Base-by-base conservation (phyloP, 1,284 basidiomycete species). In the Gymnopus androsaceus region DNA sequence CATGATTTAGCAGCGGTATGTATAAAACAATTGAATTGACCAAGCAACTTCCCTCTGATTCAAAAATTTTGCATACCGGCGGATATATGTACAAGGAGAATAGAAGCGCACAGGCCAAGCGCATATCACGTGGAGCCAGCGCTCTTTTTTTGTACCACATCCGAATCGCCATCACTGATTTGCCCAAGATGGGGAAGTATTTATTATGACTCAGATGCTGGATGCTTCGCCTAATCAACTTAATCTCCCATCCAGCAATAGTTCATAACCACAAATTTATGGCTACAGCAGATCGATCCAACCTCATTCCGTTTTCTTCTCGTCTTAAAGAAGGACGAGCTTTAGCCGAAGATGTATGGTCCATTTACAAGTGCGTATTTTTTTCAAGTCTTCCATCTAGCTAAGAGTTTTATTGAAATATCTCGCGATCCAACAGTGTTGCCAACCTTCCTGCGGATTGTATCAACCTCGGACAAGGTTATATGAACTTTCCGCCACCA, bases 401-500 rank as follows among this genome's bases (percentile, higher is more conserved):
- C 21, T 60, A n/a, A n/a, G 51, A 55, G 34, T 23, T 38, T 19
- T 40, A 57, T 44, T 33, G n/a, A n/a, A n/a, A n/a, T n/a, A n/a
- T n/a, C n/a, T n/a, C n/a, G n/a, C n/a, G 55, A 40, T 23, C 28
- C 21, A 37, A 50, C 33, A 95, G 93, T 69, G 92, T 82, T 53
- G 88, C 82, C 41, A 95, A 95, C 67, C 80, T 96, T 59, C 94
- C 94, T 1, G 59, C 83, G 4, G 90, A 95, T 67, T 92, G 90
- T 64, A 90, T 96, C 70, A 96, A 95, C 72, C 86, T 96, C 49
- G 94, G 94, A 6, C 94, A 95, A 73, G 93, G 93, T 2, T 95
- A 95, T 75, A 96, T 95, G 94, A 95, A 94, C 77, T 91, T 92
- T 66, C 69, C 87, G 1, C 94, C 94, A 14, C 93, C 94, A 3